These are phyloP conservation scores for Sclerotinia sclerotiorum DNA, from an alignment of 2,329 filamentous ascomycete species.

Conservation along the genomic window DNA sequence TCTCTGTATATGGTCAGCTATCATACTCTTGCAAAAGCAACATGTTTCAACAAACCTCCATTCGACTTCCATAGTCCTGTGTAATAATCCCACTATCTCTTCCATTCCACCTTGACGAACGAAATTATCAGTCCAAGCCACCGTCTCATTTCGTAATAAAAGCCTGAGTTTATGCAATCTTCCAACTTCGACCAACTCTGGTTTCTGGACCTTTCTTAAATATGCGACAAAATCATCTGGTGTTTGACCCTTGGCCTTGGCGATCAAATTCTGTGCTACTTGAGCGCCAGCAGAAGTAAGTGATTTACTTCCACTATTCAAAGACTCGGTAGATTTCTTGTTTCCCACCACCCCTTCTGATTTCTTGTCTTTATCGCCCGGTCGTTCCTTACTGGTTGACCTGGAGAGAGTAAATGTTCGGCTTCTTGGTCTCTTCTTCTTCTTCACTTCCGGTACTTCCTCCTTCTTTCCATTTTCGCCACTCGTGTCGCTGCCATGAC, in stretches of 20 bases:
- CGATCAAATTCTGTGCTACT: slow-evolving; percentile 58
- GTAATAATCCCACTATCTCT: slow-evolving; percentile 80
- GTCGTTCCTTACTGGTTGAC: slow-evolving; percentile 51
- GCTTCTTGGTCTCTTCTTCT: slow-evolving; percentile 63
- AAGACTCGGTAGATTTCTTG: slow-evolving; percentile 71
- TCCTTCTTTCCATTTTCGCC: slow-evolving; percentile 43
- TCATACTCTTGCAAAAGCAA: slow-evolving; percentile 44
- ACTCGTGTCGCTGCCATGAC: slow-evolving; percentile 44
- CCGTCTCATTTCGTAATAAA: slow-evolving; percentile 88
- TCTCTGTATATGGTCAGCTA: slow-evolving; percentile 56
- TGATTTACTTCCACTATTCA: slow-evolving; percentile 59
- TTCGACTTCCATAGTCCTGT: slow-evolving; percentile 92
- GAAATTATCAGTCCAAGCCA: slow-evolving; percentile 92
- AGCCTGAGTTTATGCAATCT: slow-evolving; percentile 91
- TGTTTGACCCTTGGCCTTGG: slow-evolving; percentile 70
- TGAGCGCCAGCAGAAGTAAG: slow-evolving; percentile 56
- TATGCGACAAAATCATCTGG: slow-evolving; percentile 87
- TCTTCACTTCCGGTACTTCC: slow-evolving; percentile 42
- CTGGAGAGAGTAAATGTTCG: slow-evolving; percentile 65
- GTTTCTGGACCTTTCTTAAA: slow-evolving; percentile 75
- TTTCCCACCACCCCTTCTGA: slow-evolving; percentile 62
- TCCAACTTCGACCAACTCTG: slow-evolving; percentile 85
- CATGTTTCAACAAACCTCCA: slow-evolving; percentile 70
- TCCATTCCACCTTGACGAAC: slow-evolving; percentile 88
- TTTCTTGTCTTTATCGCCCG: slow-evolving; percentile 70